phyloP scores from a whole-genome alignment of 352 stramenopile genomes.

The Thraustochytrium sp. region DNA sequence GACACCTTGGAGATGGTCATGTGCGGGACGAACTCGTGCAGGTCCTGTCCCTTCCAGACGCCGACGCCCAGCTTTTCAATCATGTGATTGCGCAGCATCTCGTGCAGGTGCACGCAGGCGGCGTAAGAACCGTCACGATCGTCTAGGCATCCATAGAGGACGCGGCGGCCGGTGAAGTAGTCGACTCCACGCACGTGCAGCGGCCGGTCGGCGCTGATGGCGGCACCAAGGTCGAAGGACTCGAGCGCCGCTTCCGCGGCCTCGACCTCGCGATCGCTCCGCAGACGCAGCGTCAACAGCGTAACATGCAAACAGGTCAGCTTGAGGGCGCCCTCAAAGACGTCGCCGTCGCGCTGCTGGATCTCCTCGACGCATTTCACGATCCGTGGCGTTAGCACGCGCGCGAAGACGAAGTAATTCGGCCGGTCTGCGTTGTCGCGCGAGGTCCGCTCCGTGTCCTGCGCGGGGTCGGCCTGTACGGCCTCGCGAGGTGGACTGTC shows the following conservation, averaged over 20 bases:
- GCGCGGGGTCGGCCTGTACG: neutral
- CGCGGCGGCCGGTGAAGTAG: neutral
- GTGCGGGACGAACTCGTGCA: neutral
- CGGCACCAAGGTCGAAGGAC: neutral
- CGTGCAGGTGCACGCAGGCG: neutral
- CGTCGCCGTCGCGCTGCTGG: neutral
- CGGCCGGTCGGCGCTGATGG: neutral
- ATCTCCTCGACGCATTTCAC: neutral
- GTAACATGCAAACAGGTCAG: neutral
- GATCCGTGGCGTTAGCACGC: neutral
- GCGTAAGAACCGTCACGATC: neutral
- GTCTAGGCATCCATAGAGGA: neutral
- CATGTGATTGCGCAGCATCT: neutral
- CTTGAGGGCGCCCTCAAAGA: neutral
- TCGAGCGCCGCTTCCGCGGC: neutral
- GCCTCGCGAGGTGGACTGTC: neutral
- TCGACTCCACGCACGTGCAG: neutral
- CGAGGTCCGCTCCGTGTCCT: neutral
- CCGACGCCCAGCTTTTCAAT: neutral
- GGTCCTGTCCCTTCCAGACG: neutral
- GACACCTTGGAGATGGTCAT: neutral
- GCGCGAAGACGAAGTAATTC: neutral
- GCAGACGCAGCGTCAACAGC: neutral
- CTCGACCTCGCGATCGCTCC: neutral
- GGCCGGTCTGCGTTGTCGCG: neutral